phyloP scores from a whole-genome alignment of 108 stramenopile genomes.

The Nannochloropsis gaditana region DNA sequence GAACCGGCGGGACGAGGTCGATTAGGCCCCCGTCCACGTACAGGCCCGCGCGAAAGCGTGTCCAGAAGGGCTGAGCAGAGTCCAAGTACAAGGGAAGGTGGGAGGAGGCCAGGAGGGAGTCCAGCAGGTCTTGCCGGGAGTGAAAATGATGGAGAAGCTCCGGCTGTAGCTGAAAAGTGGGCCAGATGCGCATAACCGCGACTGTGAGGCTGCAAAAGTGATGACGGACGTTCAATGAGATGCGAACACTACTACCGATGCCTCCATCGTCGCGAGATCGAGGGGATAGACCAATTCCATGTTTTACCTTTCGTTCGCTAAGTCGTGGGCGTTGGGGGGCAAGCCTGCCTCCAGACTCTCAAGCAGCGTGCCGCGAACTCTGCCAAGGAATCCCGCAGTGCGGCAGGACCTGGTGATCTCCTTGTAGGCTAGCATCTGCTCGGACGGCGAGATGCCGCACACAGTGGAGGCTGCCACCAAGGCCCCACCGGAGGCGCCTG shows the following conservation, averaged over 20 bases:
- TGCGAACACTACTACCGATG: not conserved
- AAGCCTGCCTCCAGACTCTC: not conserved
- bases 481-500: not conserved
- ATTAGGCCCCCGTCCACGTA: constrained; percentile 6
- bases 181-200: constrained; percentile 9
- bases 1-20: not conserved
- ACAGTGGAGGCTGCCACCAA: not conserved
- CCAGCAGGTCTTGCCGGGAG: not conserved
- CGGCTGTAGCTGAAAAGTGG: constrained; percentile 15
- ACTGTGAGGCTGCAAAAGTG: not conserved
- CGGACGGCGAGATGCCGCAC: not conserved
- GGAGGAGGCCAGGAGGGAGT: not conserved
- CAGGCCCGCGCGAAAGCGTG: not conserved
- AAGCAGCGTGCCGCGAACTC: not conserved
- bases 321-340: not conserved
- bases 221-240: not conserved
- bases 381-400: not conserved
- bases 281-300: not conserved
- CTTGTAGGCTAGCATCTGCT: not conserved
- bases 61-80: not conserved
- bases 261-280: not conserved
- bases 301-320: not conserved
- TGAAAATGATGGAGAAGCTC: not conserved
- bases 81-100: not conserved
- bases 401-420: not conserved